phyloP scores from a whole-genome alignment of 1,284 basidiomycete species.

The Irpex sp. region DNA sequence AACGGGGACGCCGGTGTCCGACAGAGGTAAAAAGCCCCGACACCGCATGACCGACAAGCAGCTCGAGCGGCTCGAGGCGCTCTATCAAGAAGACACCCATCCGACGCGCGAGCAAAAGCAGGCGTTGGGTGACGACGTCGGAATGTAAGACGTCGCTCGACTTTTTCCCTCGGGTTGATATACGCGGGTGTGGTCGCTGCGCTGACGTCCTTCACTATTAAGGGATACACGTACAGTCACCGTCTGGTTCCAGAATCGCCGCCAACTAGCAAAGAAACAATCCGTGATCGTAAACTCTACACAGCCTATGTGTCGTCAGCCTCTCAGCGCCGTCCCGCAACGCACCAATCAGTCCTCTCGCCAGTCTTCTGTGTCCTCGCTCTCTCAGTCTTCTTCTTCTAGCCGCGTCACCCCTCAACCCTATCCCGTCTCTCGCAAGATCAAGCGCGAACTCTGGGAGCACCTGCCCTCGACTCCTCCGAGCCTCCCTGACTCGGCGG shows the following conservation, averaged over 20 bases:
- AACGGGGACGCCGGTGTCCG: slow-evolving; percentile 9
- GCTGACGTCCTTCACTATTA: background rate
- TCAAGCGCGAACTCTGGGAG: slow-evolving; percentile 21
- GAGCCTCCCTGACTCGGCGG: slow-evolving; percentile 5
- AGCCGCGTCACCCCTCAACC: slow-evolving; percentile 1
- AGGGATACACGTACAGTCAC: slow-evolving; percentile 27
- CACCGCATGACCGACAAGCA: slow-evolving; percentile 38
- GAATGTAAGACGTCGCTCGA: slow-evolving; percentile 30
- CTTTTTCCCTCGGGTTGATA: slow-evolving; percentile 3
- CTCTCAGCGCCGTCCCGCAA: slow-evolving; percentile 6
- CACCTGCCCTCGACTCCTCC: slow-evolving; percentile 19
- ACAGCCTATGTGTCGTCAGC: slow-evolving; percentile 11
- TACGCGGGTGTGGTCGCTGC: background rate
- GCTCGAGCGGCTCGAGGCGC: slow-evolving; percentile 34
- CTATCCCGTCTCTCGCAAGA: slow-evolving; percentile 1
- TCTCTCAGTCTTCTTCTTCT: slow-evolving; percentile 6
- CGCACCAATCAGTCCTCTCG: slow-evolving; percentile 7
- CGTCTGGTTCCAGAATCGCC: slow-evolving; percentile 31
- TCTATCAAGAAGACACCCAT: slow-evolving; percentile 36
- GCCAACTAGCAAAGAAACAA: slow-evolving; percentile 21
- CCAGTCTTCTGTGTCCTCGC: slow-evolving; percentile 11
- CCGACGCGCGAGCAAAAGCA: slow-evolving; percentile 37
- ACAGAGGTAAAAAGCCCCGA: slow-evolving; percentile 27
- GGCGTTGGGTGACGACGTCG: slow-evolving; percentile 32
- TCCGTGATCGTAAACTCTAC: slow-evolving; percentile 10